These are phyloP conservation scores for Coccomyxa sp. DNA, from an alignment of 139 green algal genomes.

Conservation along the genomic window DNA sequence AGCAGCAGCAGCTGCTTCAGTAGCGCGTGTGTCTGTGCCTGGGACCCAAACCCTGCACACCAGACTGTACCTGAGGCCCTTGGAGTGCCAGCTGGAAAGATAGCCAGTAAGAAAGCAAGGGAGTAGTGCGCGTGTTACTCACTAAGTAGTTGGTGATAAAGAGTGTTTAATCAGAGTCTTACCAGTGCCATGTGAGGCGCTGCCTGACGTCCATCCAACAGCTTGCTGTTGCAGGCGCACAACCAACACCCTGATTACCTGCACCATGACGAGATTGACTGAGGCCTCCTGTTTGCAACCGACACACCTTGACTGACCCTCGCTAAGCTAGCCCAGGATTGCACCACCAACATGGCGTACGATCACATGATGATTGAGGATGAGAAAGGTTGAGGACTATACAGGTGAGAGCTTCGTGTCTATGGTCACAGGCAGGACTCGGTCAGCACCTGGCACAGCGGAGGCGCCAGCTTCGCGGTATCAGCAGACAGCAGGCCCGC, in stretches of 20 bases:
- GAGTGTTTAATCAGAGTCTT: neutral
- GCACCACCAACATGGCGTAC: neutral
- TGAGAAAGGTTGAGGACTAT: no score
- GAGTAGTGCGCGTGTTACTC: neutral
- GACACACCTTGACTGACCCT: neutral
- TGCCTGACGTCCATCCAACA: neutral
- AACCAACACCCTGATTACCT: no score
- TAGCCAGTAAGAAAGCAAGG: neutral
- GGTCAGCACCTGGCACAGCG: constrained; percentile 32
- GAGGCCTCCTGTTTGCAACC: neutral
- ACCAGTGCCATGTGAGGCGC: neutral
- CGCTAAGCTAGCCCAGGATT: neutral
- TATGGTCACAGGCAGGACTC: neutral
- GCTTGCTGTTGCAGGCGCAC: no score
- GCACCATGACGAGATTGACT: neutral
- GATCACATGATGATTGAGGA: neutral
- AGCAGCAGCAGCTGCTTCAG: neutral
- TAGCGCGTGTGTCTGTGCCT: neutral
- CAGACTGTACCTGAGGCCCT: no score
- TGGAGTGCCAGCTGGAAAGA: no score
- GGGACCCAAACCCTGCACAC: neutral
- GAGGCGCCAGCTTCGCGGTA: constrained; percentile 6
- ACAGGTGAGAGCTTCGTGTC: no score
- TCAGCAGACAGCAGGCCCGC: neutral
- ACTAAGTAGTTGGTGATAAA: neutral